Conservation (phyloP, 1,284 basidiomycete genomes). For the Tylopilus sp. region DNA sequence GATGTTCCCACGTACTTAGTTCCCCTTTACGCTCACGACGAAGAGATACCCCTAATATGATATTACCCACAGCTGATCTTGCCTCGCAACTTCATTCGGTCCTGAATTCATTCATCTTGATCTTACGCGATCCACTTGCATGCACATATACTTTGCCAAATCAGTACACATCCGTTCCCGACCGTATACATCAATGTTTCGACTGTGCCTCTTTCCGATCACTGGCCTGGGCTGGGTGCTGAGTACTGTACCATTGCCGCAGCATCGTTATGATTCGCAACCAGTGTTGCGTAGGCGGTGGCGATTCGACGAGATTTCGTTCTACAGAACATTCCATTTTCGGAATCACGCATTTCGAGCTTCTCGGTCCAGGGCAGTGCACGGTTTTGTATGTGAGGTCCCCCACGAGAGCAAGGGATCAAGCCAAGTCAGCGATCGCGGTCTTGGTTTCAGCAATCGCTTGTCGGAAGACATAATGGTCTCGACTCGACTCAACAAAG, state of each 20-base stretch:
- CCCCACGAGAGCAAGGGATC: conserved; percentile 5
- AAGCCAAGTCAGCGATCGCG: conserved; percentile 14
- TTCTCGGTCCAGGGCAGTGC: conserved; percentile 20
- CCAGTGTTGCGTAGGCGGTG: conserved; percentile 7
- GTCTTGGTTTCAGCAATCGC: conserved; percentile 12
- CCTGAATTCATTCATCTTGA: conserved; percentile 13
- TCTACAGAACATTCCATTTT: conserved; percentile 33
- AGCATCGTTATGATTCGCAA: conserved; percentile 16
- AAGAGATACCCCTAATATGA: conserved; percentile 34
- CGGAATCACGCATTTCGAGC: conserved; percentile 13
- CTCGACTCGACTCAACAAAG: conserved; percentile 3
- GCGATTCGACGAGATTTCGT: conserved; percentile 11
- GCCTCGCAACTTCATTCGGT: conserved; percentile 13
- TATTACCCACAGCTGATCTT: conserved; percentile 29
- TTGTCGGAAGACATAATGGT: conserved; percentile 12
- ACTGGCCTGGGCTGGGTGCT: conserved; percentile 10
- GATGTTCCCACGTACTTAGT: conserved; percentile 21
- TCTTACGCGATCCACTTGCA: conserved; percentile 29
- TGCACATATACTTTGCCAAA: conserved; percentile 26
- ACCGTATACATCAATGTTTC: conserved; percentile 10
- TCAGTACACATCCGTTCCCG: conserved; percentile 5
- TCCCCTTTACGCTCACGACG: conserved; percentile 13
- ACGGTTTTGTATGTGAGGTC: conserved; percentile 10
- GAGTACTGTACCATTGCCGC: conserved; percentile 11
- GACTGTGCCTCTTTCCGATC: conserved; percentile 12